Percentiles rank a stretch among this genome's conserved stretches.
These are phyloP conservation scores for Trametopsis cervina DNA, from an alignment of 768 basidiomycete genomes.

Conservation along the genomic window DNA sequence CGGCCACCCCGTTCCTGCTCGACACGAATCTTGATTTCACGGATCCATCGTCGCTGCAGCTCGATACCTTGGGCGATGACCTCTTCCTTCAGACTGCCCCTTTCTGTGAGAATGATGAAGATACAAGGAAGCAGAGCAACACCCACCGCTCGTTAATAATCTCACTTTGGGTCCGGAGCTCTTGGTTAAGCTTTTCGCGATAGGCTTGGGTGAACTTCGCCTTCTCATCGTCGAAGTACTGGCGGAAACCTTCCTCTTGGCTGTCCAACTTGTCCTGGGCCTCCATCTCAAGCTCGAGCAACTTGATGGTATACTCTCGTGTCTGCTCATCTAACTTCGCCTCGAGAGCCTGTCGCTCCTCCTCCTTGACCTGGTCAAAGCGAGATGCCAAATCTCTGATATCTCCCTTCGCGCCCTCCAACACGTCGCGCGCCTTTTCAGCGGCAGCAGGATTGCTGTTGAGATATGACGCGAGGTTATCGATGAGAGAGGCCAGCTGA, in stretches of 20 bases:
- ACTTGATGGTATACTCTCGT: constrained; percentile 71
- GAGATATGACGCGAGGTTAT: constrained; percentile 81
- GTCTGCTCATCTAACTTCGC: constrained; percentile 74
- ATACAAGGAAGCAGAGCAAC: too few relatives aligned
- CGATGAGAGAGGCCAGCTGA: constrained; percentile 89
- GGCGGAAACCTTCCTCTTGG: constrained; percentile 82
- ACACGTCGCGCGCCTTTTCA: constrained; percentile 61
- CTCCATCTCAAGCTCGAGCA: constrained; percentile 80
- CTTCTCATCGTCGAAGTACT: constrained; percentile 75
- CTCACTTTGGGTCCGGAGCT: constrained; percentile 83
- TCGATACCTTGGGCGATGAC: constrained; percentile 97
- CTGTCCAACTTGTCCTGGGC: constrained; percentile 78
- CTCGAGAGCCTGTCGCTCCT: constrained; percentile 66
- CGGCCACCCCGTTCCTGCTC: constrained; percentile 96
- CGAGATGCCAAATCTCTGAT: constrained; percentile 70
- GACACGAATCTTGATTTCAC: constrained; percentile 91
- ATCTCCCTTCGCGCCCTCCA: constrained; percentile 77
- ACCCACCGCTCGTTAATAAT: constrained; percentile 90
- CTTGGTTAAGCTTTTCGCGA: constrained; percentile 78
- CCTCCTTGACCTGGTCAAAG: constrained; percentile 73
- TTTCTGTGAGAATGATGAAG: too few relatives aligned
- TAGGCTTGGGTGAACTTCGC: constrained; percentile 67
- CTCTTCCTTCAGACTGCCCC: constrained; percentile 77
- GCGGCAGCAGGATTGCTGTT: constrained; percentile 64
- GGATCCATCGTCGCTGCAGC: constrained; percentile 93